These are phyloP conservation scores for Microdochium nivale DNA, from an alignment of 2,329 filamentous ascomycete species.

Conservation along the genomic window DNA sequence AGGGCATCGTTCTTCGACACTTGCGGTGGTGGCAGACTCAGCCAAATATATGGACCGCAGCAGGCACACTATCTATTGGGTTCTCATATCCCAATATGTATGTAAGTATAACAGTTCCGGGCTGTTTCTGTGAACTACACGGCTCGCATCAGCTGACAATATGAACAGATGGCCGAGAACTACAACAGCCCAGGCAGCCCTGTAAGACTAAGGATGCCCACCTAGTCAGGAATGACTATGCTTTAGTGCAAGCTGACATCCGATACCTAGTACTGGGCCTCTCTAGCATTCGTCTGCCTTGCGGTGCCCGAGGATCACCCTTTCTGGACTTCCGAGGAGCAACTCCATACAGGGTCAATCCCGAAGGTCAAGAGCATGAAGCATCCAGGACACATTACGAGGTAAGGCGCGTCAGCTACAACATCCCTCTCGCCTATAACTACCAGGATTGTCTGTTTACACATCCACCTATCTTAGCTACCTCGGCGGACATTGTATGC, in stretches of 20 bases:
- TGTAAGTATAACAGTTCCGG: conserved; percentile 24
- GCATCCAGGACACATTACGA: conserved; percentile 66
- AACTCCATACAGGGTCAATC: conserved; percentile 47
- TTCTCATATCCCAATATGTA: conserved; percentile 75
- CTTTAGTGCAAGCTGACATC: conserved; percentile 4
- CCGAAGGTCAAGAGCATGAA: conserved; percentile 50
- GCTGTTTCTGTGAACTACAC: background rate
- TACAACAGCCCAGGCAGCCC: conserved; percentile 70
- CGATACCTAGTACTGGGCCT: conserved; percentile 62
- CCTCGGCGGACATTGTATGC: conserved; percentile 66
- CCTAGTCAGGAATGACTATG: background rate
- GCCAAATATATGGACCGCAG: conserved; percentile 63
- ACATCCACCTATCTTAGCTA: conserved; percentile 29
- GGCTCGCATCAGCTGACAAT: background rate
- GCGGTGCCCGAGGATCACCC: conserved; percentile 61
- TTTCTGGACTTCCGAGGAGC: conserved; percentile 65
- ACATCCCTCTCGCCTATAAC: too few species aligned
- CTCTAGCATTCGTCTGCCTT: conserved; percentile 66
- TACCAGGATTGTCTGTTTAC: background rate
- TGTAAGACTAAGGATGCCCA: conserved; percentile 22
- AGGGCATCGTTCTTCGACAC: conserved; percentile 65
- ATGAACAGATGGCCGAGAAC: conserved; percentile 60
- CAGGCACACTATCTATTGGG: conserved; percentile 67
- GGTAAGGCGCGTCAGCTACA: conserved; percentile 18
- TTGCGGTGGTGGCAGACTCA: conserved; percentile 75